Evolutionary conservation across 768 basidiomycete genomes (phyloP).

Genomic region (Boletus speciosus): DNA sequence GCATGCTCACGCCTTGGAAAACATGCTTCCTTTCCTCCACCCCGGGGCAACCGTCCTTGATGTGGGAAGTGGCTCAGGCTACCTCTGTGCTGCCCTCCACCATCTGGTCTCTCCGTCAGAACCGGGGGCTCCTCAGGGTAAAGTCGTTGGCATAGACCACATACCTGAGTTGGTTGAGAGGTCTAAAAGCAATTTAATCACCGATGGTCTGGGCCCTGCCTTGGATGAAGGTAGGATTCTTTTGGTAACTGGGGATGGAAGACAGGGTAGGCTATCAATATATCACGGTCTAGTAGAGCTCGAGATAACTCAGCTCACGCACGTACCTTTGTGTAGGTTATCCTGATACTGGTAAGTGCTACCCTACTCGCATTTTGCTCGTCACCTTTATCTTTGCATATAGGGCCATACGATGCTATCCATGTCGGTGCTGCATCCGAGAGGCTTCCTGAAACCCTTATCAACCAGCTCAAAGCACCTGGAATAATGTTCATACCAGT

Average conservation of each 20-base stretch:
- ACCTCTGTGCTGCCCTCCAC: slow-evolving; percentile 78
- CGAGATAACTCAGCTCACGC: not conserved
- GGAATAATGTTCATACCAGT: slow-evolving; percentile 94
- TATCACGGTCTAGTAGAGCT: not conserved
- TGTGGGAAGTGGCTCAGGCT: slow-evolving; percentile 86
- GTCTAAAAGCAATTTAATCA: slow-evolving; percentile 63
- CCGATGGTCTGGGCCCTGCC: slow-evolving; percentile 58
- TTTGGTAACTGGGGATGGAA: slow-evolving; percentile 75
- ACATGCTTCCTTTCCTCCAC: slow-evolving; percentile 67
- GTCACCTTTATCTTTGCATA: not conserved
- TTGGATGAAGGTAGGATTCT: slow-evolving; percentile 54
- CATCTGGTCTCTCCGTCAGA: slow-evolving; percentile 51
- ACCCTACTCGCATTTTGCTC: too few relatives aligned
- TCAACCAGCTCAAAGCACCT: slow-evolving; percentile 74
- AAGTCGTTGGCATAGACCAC: slow-evolving; percentile 90
- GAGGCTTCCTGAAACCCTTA: slow-evolving; percentile 58
- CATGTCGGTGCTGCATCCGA: slow-evolving; percentile 95
- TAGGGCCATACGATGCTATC: slow-evolving; percentile 76
- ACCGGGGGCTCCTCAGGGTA: slow-evolving; percentile 35
- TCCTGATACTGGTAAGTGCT: slow-evolving; percentile 30
- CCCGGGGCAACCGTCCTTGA: slow-evolving; percentile 80
- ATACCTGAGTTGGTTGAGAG: slow-evolving; percentile 71
- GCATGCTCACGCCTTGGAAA: slow-evolving; percentile 85
- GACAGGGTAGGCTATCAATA: slow-evolving; percentile 48
- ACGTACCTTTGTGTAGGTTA: slow-evolving; percentile 31